These are phyloP conservation scores for Solanum bulbocastanum DNA, from an alignment of 257 asterid species.

Conservation along the genomic window DNA sequence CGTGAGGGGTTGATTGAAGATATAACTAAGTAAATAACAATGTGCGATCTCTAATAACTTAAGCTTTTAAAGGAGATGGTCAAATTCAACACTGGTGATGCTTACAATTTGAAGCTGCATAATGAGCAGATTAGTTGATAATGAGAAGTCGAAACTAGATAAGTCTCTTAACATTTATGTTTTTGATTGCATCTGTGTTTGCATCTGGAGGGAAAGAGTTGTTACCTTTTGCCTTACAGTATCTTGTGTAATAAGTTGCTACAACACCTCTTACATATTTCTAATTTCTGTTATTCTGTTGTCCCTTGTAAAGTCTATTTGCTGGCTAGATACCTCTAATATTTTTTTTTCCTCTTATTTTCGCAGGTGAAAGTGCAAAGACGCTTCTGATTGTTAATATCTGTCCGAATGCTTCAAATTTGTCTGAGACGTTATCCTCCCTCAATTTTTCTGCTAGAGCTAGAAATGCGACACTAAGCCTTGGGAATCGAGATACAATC, in stretches of 20 bases:
- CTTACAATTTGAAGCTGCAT: background rate
- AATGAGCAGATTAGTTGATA: background rate
- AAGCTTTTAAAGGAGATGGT: background rate
- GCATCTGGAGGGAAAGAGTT: background rate
- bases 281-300: background rate
- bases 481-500: conserved; percentile 92
- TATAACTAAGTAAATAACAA: background rate
- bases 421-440: conserved; percentile 77
- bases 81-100: background rate
- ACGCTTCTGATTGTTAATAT: conserved; percentile 78
- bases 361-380: conserved; percentile 88
- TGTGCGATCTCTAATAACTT: background rate
- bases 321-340: background rate
- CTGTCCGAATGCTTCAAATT: conserved; percentile 60
- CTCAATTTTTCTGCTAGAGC: conserved; percentile 93
- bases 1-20: background rate
- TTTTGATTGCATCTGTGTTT: background rate
- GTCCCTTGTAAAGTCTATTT: background rate
- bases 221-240: background rate
- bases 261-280: background rate
- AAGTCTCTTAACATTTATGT: background rate
- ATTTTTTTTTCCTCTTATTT: conserved; percentile 9
- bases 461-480: conserved; percentile 72
- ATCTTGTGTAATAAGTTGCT: background rate
- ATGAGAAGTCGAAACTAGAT: background rate